Conservation (phyloP, 2,329 filamentous ascomycete species). For the Cladophialophora exuberans region DNA sequence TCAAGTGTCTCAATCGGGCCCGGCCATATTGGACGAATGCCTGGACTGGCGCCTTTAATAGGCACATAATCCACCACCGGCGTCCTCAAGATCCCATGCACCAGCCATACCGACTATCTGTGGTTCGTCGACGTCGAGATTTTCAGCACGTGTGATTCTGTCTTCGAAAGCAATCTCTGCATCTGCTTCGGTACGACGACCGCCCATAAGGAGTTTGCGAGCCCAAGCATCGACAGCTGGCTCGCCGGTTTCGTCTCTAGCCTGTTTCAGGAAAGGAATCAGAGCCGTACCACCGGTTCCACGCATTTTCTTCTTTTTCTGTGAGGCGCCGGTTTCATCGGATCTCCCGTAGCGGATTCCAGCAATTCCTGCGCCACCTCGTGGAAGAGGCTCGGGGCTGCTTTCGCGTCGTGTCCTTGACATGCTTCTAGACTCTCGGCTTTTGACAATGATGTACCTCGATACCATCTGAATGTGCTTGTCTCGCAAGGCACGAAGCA, state of each 20-base stretch:
- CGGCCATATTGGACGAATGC: too few relatives aligned
- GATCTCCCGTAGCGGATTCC: constrained; percentile 41
- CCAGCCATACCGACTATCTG: constrained; percentile 75
- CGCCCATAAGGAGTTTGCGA: constrained; percentile 59
- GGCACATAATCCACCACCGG: constrained; percentile 65
- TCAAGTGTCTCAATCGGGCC: too few relatives aligned
- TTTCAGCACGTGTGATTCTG: constrained; percentile 30
- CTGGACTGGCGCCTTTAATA: too few relatives aligned
- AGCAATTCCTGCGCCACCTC: constrained; percentile 29
- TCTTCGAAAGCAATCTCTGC: constrained; percentile 45
- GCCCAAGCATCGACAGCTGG: constrained; percentile 76
- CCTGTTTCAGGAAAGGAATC: constrained; percentile 96
- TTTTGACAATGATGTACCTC: constrained; percentile 91
- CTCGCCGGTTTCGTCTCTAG: constrained; percentile 92
- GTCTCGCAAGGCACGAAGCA: constrained; percentile 78
- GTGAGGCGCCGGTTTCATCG: constrained; percentile 21
- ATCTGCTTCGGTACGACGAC: constrained; percentile 48
- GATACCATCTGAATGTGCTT: constrained; percentile 97
- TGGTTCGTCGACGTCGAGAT: constrained; percentile 54
- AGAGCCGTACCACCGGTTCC: constrained; percentile 93
- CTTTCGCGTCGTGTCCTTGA: constrained; percentile 60
- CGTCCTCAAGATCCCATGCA: constrained; percentile 86
- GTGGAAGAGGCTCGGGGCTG: constrained; percentile 40
- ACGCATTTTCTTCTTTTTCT: constrained; percentile 64
- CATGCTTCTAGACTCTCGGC: constrained; percentile 68